Evolutionary conservation across 2,329 filamentous ascomycete species (phyloP), one percentile per base, ranked within the genome.

Genomic region (Aspergillus ochraceoroseus): DNA sequence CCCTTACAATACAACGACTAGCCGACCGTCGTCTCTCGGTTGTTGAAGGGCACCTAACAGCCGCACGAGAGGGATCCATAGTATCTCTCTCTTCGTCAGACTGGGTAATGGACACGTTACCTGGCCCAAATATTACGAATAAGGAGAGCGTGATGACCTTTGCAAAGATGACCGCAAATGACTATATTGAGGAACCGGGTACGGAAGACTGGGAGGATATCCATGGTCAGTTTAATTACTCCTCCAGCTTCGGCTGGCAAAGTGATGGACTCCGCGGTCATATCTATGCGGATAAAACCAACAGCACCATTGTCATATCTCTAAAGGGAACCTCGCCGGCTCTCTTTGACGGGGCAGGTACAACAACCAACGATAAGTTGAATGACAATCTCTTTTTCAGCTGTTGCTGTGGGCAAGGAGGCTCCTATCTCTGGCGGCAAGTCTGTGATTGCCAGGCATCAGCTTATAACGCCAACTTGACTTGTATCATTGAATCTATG

Each of bases 321-420:
- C 68, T 98, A 41, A 98, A 98, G 67, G 92, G 90, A 38, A 95
- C 89, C 0, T 86, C 83, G 1, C 79, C 83, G 2, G 90, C 92
- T 8, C 82, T 96, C 3, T 96, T 95, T 59, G 90, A 96, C 62
- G 92, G 92, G n/a, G 85, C 90, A 25, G 90, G 89, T 36, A 96
- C 92, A 1, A 96, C 90, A 0, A 94, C 88, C 17, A 95, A 95
- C 53, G 92, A 98, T 69, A 98, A 98, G 70, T 73, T 89, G 57
- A 98, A 96, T 62, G 92, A 98, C 66, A 98, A 98, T 61, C 74
- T 98, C 7, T 95, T 94, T 66, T 95, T 95, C 69, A 94, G 89
- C 59, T 98, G 92, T 68, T 98, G 92, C 65, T 98, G 92, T 66
- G 92, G 81, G 3, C 88, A 95, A 66, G 89, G 94, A 55, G 88